Evolutionary conservation across 371 early-diverging fungal genomes (phyloP).

Genomic region (Apophysomyces trapeziformis): DNA sequence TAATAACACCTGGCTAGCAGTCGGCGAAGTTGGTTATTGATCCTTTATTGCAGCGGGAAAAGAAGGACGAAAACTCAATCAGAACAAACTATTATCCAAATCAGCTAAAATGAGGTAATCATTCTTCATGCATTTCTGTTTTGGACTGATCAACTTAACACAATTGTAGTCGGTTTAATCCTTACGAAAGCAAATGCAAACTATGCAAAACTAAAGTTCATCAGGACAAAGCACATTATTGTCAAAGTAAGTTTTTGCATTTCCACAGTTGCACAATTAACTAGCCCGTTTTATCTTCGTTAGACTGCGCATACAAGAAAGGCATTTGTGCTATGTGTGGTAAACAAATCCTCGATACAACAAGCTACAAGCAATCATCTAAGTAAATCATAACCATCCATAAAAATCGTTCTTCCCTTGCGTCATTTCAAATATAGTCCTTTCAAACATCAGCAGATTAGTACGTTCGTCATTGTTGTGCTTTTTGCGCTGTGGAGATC

Average conservation of each 20-base stretch:
- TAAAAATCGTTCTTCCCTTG: background rate
- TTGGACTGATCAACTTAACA: background rate
- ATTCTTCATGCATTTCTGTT: slow-evolving; percentile 8
- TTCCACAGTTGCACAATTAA: background rate
- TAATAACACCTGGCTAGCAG: background rate
- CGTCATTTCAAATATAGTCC: background rate
- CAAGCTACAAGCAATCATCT: slow-evolving; percentile 64
- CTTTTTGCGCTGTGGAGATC: no score
- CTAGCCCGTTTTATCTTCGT: background rate
- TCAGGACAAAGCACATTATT: slow-evolving; percentile 68
- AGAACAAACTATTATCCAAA: slow-evolving; percentile 73
- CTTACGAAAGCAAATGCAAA: slow-evolving; percentile 67
- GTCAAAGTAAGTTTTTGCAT: slow-evolving; percentile 57
- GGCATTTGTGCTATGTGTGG: slow-evolving; percentile 86
- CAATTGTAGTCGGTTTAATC: slow-evolving; percentile 37
- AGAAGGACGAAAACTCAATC: slow-evolving; percentile 64
- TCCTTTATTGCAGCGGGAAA: slow-evolving; percentile 34
- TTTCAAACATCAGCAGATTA: background rate
- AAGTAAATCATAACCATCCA: slow-evolving; percentile 41
- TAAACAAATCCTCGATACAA: slow-evolving; percentile 68
- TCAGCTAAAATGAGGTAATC: slow-evolving; percentile 58
- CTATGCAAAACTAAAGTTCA: slow-evolving; percentile 69
- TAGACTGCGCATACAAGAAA: slow-evolving; percentile 70
- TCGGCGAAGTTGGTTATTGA: background rate
- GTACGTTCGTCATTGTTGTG: no score